Evolutionary conservation across 306 rosid species (phyloP), one percentile per base, ranked within the genome.

Genomic region (Glycine latifolia): DNA sequence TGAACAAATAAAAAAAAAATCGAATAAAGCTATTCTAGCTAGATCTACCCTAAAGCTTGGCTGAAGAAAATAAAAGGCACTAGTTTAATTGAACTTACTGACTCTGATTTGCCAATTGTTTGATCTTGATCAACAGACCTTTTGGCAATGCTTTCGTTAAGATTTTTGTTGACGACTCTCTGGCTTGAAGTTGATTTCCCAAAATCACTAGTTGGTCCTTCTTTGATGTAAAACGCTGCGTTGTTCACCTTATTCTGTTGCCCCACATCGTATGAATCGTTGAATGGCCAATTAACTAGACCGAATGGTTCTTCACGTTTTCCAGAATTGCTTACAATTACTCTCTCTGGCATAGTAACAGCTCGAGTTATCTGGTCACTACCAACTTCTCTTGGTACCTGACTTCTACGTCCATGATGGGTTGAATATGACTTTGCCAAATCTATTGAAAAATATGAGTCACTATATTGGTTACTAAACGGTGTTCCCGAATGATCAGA

Each of bases 401-500:
- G 31, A 26, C 31, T 74, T 68, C 9, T 83, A 15, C 4, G 62
- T 20, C 37, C 83, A 72, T 53, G 48, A 26, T 26, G 8, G 78
- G 31, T 26, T 47, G 89, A 63, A 55, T 84, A 88, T 4, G 91
- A 78, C 70, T 81, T 86, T 0, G 87, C 82, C 86, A 89, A 87
- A 81, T 91, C 96, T 44, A 91, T 91, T 5, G 96, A 91, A 78
- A 91, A 91, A 71, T 26, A 89, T 0, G 83, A 87, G 1, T 89
- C 96, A 8, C 93, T 26, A 26, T 26, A 26, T 26, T 26, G 31
- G 31, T 26, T 26, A 26, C 31, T 89, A 16, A 62, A 53, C 61
- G 63, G 65, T 13, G 43, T 26, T 26, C 2, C 31, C 31, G 31
- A 26, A 26, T 26, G 1, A 26, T 26, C 31, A 26, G 31, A 26